Base-by-base conservation (phyloP, 2,329 filamentous ascomycete genomes). In the Exophiala xenobiotica region DNA sequence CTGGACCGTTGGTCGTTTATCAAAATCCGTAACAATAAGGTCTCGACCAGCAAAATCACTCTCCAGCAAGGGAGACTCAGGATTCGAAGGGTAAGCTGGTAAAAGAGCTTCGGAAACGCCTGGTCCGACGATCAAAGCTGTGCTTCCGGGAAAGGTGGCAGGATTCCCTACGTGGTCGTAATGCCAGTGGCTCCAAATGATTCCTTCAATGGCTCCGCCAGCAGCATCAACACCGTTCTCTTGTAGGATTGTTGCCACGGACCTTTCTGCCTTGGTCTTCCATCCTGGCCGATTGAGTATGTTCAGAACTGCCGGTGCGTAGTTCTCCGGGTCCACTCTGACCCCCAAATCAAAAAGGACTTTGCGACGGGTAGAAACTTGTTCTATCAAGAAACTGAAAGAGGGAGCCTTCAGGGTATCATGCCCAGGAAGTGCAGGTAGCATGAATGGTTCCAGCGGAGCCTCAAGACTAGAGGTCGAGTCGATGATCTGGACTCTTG, bases 111-210 rank as follows among this genome's bases (percentile, higher is more conserved):
- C 53, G 42, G 71, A 74, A 18, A 52, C 42, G 0, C 78, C 78
- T 0, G 78, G 74, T 0, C 79, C 80, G 3, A 80, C 77, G 24
- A 81, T 58, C 0, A 82, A 58, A 6, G 74, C 68, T 0, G 77
- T 78, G 1, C 58, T 64, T 0, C 58, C 1, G 0, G 77, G 75
- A 42, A 82, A 82, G 0, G 62, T 65, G 0, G 71, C 70, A 0
- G 72, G 68, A 48, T 80, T 74, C 0, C 79, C 80, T 6, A 72
- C 74, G 49, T 82, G 79, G 58, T 82, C 58, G 23, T 53, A 61
- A 45, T 61, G 59, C 33, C 62, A 61, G 45, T 68, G 67, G 50
- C 61, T 54, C 61, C 61, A 65, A 23, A 66, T 57, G 14, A 67
- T 55, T 22, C 62, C 58, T 20, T 66, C 56, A 18, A 67, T 61